These are phyloP conservation scores for Fusarium dlaminii DNA, from an alignment of 2,329 filamentous ascomycete species.

Conservation along the genomic window DNA sequence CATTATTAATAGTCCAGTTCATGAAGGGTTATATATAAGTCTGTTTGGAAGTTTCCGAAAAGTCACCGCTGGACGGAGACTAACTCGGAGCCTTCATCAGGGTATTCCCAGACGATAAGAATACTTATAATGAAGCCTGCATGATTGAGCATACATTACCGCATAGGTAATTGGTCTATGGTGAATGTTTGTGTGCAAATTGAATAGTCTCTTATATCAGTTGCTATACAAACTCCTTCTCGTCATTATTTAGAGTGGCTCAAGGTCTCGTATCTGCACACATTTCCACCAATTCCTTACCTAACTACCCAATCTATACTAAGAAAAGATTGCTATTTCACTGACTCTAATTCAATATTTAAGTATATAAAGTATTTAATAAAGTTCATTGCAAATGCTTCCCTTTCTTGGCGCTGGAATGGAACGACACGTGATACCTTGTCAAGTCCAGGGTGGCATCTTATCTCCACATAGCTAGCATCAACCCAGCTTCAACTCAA, in stretches of 20 bases:
- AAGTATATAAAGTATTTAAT: not conserved
- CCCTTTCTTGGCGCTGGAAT: constrained; percentile 9
- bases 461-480: constrained; percentile 35
- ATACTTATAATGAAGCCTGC: not conserved
- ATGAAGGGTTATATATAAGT: not conserved
- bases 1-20: not conserved
- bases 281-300: not conserved
- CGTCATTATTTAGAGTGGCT: accelerated
- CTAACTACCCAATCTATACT: not conserved
- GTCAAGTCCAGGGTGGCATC: constrained; percentile 37
- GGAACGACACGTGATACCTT: constrained; percentile 37
- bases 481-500: constrained; percentile 2
- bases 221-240: too few species aligned
- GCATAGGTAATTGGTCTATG: not conserved
- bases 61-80: constrained; percentile 29
- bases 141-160: not conserved
- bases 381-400: not conserved
- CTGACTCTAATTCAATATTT: too few species aligned
- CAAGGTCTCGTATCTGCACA: not conserved
- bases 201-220: too few species aligned
- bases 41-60: constrained; percentile 29
- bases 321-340: not conserved
- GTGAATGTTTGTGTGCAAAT: not conserved
- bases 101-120: not conserved
- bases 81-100: constrained; percentile 12